Conservation (phyloP, 2,329 filamentous ascomycete species). For the Penicillium sp. region DNA sequence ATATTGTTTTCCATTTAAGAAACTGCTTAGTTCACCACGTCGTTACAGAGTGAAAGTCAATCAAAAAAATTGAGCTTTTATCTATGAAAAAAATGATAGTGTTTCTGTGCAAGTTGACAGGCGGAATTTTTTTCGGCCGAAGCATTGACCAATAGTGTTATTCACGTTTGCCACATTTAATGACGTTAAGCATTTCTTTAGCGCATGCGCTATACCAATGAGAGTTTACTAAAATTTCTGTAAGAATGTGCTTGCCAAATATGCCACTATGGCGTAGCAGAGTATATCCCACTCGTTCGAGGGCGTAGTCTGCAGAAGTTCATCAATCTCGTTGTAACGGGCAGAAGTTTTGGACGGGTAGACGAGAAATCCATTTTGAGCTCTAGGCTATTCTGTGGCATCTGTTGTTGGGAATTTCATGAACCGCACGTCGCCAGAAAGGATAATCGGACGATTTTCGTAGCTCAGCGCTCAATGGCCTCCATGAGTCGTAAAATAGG, state of each 20-base stretch:
- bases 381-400: neutral
- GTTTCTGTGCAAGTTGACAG: neutral
- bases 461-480: no score
- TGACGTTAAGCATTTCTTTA: neutral
- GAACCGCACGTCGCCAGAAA: neutral
- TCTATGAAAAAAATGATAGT: neutral
- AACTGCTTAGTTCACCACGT: neutral
- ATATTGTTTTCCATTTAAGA: neutral
- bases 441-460: no score
- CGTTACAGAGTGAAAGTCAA: neutral
- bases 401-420: neutral
- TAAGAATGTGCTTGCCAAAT: neutral
- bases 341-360: neutral
- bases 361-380: neutral
- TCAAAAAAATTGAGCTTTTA: neutral
- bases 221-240: neutral
- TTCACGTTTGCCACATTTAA: neutral
- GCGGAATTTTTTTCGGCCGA: neutral
- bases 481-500: no score
- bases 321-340: neutral
- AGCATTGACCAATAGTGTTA: neutral
- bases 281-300: no score
- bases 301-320: neutral
- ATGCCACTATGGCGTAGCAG: neutral
- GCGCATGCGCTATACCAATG: neutral